Evolutionary conservation across 2,329 filamentous ascomycete genomes (phyloP).

Genomic region (Ascochyta pisi): DNA sequence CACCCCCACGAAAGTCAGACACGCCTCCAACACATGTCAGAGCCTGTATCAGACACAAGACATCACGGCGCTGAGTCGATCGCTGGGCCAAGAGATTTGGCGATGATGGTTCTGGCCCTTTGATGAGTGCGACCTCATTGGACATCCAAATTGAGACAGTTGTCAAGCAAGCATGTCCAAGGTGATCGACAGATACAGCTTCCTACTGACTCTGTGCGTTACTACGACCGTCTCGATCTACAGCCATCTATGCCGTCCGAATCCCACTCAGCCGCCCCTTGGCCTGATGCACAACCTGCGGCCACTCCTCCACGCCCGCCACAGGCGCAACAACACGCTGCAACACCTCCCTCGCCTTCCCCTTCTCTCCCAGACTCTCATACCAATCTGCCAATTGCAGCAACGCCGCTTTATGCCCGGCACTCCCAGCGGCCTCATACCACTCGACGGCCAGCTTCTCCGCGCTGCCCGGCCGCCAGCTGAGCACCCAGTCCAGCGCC

Average conservation of each 20-base stretch:
- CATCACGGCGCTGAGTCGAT: too few species aligned
- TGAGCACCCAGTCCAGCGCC: conserved; percentile 34
- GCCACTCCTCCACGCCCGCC: conserved; percentile 34
- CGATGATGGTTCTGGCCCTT: too few species aligned
- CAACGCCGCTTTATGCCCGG: conserved; percentile 40
- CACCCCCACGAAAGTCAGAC: too few species aligned
- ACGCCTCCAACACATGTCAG: too few species aligned
- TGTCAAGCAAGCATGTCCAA: too few species aligned
- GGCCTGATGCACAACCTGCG: conserved; percentile 32
- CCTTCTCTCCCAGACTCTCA: conserved; percentile 23
- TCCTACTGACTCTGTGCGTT: too few species aligned
- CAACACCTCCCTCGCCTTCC: conserved; percentile 23
- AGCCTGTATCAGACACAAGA: too few species aligned
- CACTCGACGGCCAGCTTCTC: conserved; percentile 38
- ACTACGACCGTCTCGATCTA: too few species aligned
- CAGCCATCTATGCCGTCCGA: not conserved
- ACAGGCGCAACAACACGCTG: conserved; percentile 23
- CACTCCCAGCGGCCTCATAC: conserved; percentile 35
- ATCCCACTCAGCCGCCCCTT: conserved; percentile 25
- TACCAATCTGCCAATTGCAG: conserved; percentile 33
- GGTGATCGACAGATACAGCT: too few species aligned
- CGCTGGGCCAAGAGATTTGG: too few species aligned
- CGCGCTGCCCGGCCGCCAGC: conserved; percentile 25
- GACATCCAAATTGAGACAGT: too few species aligned
- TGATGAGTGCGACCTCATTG: too few species aligned